Percentiles rank a stretch among this genome's conserved stretches.
Evolutionary conservation across 192 early-diverging fungal genomes (phyloP).

Genomic region (Coemansia asiatica): DNA sequence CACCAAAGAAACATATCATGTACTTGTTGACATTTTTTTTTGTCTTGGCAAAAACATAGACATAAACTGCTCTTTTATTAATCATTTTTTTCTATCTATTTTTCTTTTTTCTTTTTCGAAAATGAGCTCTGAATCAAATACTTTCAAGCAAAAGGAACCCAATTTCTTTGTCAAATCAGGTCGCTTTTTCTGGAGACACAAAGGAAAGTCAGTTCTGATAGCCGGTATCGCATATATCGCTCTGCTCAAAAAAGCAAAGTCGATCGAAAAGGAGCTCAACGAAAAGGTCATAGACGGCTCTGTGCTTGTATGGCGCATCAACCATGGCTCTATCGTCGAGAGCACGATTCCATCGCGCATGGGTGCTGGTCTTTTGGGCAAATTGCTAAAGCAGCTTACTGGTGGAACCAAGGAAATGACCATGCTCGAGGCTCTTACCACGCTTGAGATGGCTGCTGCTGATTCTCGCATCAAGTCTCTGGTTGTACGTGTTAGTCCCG

Average conservation of each 20-base stretch:
- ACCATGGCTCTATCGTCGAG: slow-evolving; percentile 29
- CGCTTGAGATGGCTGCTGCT: slow-evolving; percentile 54
- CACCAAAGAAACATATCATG: too few species aligned
- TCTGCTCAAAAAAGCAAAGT: not conserved
- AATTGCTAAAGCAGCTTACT: slow-evolving; percentile 5
- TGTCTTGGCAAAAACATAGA: not conserved
- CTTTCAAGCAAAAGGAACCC: not conserved
- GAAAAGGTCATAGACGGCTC: slow-evolving; percentile 11
- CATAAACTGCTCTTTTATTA: not conserved
- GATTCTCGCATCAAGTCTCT: slow-evolving; percentile 51
- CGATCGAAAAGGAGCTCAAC: not conserved
- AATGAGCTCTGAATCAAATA: not conserved
- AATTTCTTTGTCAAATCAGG: slow-evolving; percentile 12
- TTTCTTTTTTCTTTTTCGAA: not conserved
- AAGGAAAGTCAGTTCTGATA: slow-evolving; percentile 17
- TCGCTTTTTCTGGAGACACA: slow-evolving; percentile 15
- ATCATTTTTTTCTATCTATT: not conserved
- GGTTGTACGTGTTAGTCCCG: slow-evolving; percentile 11
- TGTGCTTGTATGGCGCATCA: slow-evolving; percentile 25
- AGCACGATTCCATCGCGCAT: not conserved
- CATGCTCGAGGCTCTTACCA: slow-evolving; percentile 46
- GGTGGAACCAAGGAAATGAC: slow-evolving; percentile 16
- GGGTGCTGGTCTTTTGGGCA: slow-evolving; percentile 1
- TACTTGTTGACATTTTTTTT: not conserved
- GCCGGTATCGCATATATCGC: slow-evolving; percentile 11